Base-by-base conservation (phyloP, 768 basidiomycete genomes). In the Fomitopsis pulvina region DNA sequence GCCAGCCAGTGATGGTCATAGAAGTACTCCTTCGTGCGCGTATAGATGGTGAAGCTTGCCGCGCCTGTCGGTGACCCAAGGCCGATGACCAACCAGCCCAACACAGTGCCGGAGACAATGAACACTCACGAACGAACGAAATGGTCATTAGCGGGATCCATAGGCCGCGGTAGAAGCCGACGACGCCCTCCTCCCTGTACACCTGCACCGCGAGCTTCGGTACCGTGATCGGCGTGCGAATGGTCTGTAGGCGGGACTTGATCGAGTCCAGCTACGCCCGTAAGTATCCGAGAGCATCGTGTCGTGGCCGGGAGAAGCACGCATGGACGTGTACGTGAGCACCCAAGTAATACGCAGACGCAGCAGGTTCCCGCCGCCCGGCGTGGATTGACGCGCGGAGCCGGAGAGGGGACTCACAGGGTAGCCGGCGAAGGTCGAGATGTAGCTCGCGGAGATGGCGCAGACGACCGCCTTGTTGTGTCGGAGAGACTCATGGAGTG, bases 71-170 rank as follows among this genome's bases (percentile, higher is more conserved):
- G 22, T 30, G 47, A 4, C 8, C 28, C n/a, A 48, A 25, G 6
- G 14, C 18, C 34, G 18, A 18, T 37, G 34, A 37, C 14, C 14
- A 37, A 12, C 34, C 5, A 16, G 5, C 18, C 5, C 14, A 37
- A 18, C 34, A 37, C 34, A 16, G 21, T 9, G 4, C 8, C 6
- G 20, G 41, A 9, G 24, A 9, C 7, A 46, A 49, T 45, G 18
- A 44, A 18, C 41, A 90, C 89, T 70, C 66, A 84, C 95, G 91
- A 66, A 97, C 93, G 65, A 95, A 92, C 4, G 93, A 92, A 59
- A 98, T 98, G 8, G 93, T 95, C 68, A 92, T 75, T 48, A 97
- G 79, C 41, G 95, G 94, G 58, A 98, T 88, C 81, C 88, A 90
- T 45, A 93, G 62, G 50, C 91, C 91, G 50, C 92, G 78, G 67